phyloP scores from a whole-genome alignment of 108 stramenopile genomes.

The Asterionellopsis glacialis region DNA sequence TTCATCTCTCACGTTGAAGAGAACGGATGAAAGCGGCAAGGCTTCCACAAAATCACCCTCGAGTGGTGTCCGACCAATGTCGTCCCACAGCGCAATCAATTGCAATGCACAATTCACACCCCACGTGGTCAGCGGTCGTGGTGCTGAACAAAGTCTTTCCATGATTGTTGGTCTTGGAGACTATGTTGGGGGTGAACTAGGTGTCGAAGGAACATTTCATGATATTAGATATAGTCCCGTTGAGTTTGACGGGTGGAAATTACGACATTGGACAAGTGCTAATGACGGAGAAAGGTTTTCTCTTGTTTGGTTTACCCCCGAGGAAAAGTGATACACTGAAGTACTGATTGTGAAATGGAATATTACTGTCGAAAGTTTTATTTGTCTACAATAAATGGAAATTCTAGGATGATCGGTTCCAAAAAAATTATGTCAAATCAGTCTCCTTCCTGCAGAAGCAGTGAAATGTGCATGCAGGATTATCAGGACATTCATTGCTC shows the following conservation, averaged over 20 bases:
- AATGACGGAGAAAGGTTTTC: conserved; percentile 84
- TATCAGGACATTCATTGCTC: too few relatives aligned
- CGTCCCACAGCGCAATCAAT: conserved; percentile 88
- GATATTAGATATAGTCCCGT: conserved; percentile 81
- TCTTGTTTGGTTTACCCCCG: conserved; percentile 93
- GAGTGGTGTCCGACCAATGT: conserved; percentile 28
- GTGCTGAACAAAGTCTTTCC: conserved; percentile 72
- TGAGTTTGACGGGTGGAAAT: conserved; percentile 90
- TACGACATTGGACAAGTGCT: conserved; percentile 84
- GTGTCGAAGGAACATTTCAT: conserved; percentile 62
- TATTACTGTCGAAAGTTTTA: too few relatives aligned
- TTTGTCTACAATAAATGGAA: too few relatives aligned
- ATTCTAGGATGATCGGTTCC: too few relatives aligned
- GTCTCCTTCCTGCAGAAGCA: too few relatives aligned
- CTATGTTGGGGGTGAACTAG: conserved; percentile 76
- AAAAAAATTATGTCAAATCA: too few relatives aligned
- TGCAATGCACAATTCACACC: conserved; percentile 89
- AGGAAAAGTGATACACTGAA: conserved; percentile 2
- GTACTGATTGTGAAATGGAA: too few relatives aligned
- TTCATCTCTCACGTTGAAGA: background rate
- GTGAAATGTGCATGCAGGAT: too few relatives aligned
- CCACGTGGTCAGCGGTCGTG: conserved; percentile 88
- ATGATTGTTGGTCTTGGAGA: conserved; percentile 91
- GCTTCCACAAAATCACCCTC: too few relatives aligned
- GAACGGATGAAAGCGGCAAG: background rate